Percentiles rank a stretch among this genome's conserved stretches.
Conservation (phyloP, 495 filamentous ascomycete genomes). For the Aspergillus steynii region DNA sequence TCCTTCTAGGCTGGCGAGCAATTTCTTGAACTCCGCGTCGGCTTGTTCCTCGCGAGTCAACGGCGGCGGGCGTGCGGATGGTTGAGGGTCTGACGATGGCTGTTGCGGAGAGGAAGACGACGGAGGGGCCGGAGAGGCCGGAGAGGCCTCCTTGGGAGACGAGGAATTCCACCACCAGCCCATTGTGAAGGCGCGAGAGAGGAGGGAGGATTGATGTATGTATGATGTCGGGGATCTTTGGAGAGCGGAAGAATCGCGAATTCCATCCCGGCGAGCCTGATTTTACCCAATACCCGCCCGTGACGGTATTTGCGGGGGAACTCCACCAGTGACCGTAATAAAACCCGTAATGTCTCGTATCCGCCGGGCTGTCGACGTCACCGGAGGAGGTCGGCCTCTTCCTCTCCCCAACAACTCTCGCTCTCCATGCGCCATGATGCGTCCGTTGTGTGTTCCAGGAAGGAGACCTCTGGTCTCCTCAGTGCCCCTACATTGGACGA, state of each 20-base stretch:
- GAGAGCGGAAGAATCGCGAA: not conserved
- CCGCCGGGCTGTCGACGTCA: conserved; percentile 3
- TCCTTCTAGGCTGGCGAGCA: conserved; percentile 53
- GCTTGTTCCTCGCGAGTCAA: conserved; percentile 58
- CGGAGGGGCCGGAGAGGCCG: conserved; percentile 9
- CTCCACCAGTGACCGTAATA: not conserved
- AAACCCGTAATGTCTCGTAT: not conserved
- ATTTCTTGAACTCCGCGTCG: conserved; percentile 60
- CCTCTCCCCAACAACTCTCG: not conserved
- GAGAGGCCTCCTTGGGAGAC: conserved; percentile 27
- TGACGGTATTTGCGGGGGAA: not conserved
- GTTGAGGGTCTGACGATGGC: conserved; percentile 13
- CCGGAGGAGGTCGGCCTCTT: not conserved
- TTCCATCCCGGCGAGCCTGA: not conserved
- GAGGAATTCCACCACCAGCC: conserved; percentile 53
- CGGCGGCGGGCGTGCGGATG: conserved; percentile 28
- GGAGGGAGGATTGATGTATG: not conserved
- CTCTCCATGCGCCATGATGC: not conserved
- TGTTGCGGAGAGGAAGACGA: conserved; percentile 20
- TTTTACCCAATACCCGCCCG: not conserved
- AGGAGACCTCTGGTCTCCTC: not conserved
- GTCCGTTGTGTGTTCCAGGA: not conserved
- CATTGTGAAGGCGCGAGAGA: conserved; percentile 29
- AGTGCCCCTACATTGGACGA: not conserved
- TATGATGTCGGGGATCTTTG: not conserved